Evolutionary conservation across 306 rosid genomes (phyloP).

Genomic region (Purshia tridentata): DNA sequence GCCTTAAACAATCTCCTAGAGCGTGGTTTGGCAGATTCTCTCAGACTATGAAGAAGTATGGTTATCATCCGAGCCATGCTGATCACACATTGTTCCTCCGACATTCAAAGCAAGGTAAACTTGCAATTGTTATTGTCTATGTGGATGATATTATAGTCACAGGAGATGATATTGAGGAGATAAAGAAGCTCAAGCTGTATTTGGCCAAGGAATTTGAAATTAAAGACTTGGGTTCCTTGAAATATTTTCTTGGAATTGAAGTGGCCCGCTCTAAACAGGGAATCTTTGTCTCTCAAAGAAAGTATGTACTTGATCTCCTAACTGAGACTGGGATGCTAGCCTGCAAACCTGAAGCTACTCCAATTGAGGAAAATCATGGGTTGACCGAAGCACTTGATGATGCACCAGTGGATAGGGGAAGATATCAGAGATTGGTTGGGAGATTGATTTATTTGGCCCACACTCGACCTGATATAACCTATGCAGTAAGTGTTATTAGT

Average conservation of each 20-base stretch:
- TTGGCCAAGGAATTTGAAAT: conserved; percentile 10
- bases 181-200: neutral
- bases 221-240: neutral
- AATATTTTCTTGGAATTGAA: neutral
- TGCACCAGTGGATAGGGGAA: neutral
- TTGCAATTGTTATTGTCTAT: neutral
- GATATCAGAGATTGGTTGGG: neutral
- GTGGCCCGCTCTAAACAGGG: neutral
- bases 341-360: neutral
- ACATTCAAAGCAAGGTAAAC: neutral
- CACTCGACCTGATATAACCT: neutral
- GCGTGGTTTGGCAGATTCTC: neutral
- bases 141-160: neutral
- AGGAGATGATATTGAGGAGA: neutral
- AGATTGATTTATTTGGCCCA: neutral
- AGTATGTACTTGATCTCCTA: neutral
- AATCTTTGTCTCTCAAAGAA: neutral
- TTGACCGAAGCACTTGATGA: too few species aligned
- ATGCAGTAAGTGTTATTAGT: neutral
- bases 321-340: neutral
- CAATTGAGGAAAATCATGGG: neutral
- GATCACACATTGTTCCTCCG: neutral
- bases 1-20: neutral
- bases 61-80: neutral
- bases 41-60: neutral